A percentile compares a stretch with the other conserved stretches of the same genome.
Evolutionary conservation across 306 rosid species (phyloP).

Genomic region (Lagenaria siceraria): DNA sequence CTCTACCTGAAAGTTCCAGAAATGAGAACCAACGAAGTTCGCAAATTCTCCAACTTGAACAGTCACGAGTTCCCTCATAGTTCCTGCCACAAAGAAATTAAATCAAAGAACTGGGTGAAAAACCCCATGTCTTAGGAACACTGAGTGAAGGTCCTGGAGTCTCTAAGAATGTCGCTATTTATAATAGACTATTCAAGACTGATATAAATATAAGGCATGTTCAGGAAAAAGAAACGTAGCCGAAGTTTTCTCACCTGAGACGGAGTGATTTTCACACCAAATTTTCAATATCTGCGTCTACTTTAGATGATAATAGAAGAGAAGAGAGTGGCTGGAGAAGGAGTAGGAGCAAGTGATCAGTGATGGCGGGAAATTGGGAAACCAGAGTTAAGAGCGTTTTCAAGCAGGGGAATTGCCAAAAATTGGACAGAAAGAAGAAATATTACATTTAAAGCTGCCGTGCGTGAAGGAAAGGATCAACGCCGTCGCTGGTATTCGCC

Average conservation of each 20-base stretch:
- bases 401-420: neutral
- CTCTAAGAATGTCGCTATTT: neutral
- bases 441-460: neutral
- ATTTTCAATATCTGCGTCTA: neutral
- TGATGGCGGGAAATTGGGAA: neutral
- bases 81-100: conserved; percentile 5
- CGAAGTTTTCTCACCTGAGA: neutral
- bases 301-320: neutral
- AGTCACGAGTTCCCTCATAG: conserved; percentile 74
- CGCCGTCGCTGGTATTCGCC: neutral
- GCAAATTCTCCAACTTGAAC: conserved; percentile 79
- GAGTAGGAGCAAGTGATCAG: neutral
- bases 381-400: neutral
- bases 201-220: neutral
- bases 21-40: conserved; percentile 79
- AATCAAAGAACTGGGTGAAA: neutral
- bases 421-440: neutral
- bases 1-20: conserved; percentile 90
- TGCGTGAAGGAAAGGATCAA: neutral
- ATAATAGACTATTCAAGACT: neutral
- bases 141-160: neutral
- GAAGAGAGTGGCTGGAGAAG: neutral
- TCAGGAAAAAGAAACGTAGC: neutral
- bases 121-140: neutral
- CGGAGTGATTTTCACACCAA: neutral